Percentiles rank a stretch among this genome's conserved stretches.
Conservation (phyloP, 73 alveolate species). For the Paramecium biaurelia region DNA sequence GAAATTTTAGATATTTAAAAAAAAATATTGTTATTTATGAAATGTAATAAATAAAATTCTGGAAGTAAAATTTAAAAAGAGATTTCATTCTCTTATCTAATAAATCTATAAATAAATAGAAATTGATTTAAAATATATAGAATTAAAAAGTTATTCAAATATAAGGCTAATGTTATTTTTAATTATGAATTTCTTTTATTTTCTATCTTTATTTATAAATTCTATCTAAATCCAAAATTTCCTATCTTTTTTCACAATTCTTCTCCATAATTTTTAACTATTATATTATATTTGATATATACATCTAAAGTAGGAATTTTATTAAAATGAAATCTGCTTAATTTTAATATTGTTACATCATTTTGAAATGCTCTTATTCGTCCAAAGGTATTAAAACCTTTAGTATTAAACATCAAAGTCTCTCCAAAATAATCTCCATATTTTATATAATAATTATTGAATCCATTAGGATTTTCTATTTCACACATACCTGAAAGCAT, state of each 20-base stretch:
- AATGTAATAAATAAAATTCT: neutral
- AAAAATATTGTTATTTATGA: neutral
- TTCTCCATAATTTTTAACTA: conserved; percentile 38
- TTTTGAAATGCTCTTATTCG: conserved; percentile 26
- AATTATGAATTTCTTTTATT: neutral
- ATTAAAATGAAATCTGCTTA: conserved; percentile 52
- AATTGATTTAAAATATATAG: neutral
- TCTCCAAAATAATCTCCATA: conserved; percentile 65
- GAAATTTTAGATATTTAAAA: neutral
- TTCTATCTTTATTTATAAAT: neutral
- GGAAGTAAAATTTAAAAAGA: neutral
- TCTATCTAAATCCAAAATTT: neutral
- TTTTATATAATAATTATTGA: conserved; percentile 15
- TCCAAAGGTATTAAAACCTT: conserved; percentile 35
- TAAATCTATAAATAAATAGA: neutral
- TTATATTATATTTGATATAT: neutral
- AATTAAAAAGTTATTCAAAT: neutral
- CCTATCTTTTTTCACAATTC: neutral
- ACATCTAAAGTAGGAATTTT: conserved; percentile 56
- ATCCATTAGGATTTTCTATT: conserved; percentile 16
- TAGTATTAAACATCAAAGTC: conserved; percentile 35
- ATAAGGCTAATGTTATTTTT: neutral
- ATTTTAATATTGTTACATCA: neutral
- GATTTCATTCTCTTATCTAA: neutral
- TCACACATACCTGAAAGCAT: conserved; percentile 20